phyloP scores from a whole-genome alignment of 129 eudicot genomes.

The Heracleum sosnowskyi region DNA sequence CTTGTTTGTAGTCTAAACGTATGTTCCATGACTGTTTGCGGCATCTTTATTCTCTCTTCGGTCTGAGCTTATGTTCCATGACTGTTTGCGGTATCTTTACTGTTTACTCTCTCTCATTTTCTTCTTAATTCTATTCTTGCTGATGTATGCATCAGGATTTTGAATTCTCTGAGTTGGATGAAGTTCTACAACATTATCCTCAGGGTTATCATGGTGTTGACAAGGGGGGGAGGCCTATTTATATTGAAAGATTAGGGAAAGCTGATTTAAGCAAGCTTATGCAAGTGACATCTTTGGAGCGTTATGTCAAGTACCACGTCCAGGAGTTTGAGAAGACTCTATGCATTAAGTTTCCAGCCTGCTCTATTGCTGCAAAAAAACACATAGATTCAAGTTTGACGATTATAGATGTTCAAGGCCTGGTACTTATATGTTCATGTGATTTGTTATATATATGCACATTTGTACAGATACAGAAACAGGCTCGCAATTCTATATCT shows the following conservation, averaged over 20 bases:
- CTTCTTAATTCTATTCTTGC: neutral
- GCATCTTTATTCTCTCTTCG: neutral
- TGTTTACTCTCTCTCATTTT: neutral
- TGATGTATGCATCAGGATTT: slow-evolving; percentile 38
- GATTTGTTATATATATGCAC: neutral
- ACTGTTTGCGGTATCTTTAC: neutral
- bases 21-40: neutral
- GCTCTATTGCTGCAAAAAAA: slow-evolving; percentile 62
- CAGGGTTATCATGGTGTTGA: slow-evolving; percentile 85
- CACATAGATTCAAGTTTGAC: slow-evolving; percentile 51
- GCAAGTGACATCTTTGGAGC: slow-evolving; percentile 63
- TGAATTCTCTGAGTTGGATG: slow-evolving; percentile 46
- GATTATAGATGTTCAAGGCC: slow-evolving; percentile 73
- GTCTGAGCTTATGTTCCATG: neutral
- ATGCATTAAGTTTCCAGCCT: slow-evolving; percentile 55
- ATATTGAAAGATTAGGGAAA: slow-evolving; percentile 67
- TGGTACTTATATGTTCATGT: slow-evolving; percentile 39
- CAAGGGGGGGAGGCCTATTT: slow-evolving; percentile 67
- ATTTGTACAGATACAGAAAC: neutral
- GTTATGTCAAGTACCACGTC: slow-evolving; percentile 66
- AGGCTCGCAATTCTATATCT: neutral
- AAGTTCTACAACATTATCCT: slow-evolving; percentile 49
- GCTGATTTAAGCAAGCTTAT: slow-evolving; percentile 58
- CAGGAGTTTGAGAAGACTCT: slow-evolving; percentile 61
- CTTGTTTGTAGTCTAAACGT: neutral